Evolutionary conservation across 129 eudicot genomes (phyloP).

Genomic region (Lactuca saligna): DNA sequence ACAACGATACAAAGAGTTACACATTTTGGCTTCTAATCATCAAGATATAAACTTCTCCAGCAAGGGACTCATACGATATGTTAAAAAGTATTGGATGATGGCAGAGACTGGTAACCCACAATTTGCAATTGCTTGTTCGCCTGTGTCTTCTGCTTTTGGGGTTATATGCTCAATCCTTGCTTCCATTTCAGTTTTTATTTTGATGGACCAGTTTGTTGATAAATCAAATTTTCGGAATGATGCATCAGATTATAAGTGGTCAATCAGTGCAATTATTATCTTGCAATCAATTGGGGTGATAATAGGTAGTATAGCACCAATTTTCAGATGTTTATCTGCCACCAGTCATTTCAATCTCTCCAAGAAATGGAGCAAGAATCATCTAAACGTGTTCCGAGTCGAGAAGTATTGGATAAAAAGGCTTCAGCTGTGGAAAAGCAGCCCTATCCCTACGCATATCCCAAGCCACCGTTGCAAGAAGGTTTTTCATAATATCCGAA

Average conservation of each 20-base stretch:
- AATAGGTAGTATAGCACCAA: slow-evolving; percentile 9
- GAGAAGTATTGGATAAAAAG: slow-evolving; percentile 32
- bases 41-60: slow-evolving; percentile 3
- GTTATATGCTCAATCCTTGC: not conserved
- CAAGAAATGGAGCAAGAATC: not conserved
- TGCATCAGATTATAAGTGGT: not conserved
- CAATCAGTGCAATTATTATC: not conserved
- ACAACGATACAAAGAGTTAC: slow-evolving; percentile 4
- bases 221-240: not conserved
- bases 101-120: not conserved
- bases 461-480: slow-evolving; percentile 13
- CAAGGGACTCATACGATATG: not conserved
- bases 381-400: not conserved
- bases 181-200: not conserved
- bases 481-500: slow-evolving; percentile 8
- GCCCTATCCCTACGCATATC: slow-evolving; percentile 1
- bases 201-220: not conserved
- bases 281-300: not conserved
- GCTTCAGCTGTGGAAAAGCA: slow-evolving; percentile 27
- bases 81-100: slow-evolving; percentile 10
- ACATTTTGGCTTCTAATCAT: not conserved
- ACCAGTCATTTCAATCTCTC: slow-evolving; percentile 12
- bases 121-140: slow-evolving; percentile 20
- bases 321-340: slow-evolving; percentile 19
- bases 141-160: slow-evolving; percentile 10